Base-by-base conservation (phyloP, 305 asterid species). In the Fraxinus velutina region DNA sequence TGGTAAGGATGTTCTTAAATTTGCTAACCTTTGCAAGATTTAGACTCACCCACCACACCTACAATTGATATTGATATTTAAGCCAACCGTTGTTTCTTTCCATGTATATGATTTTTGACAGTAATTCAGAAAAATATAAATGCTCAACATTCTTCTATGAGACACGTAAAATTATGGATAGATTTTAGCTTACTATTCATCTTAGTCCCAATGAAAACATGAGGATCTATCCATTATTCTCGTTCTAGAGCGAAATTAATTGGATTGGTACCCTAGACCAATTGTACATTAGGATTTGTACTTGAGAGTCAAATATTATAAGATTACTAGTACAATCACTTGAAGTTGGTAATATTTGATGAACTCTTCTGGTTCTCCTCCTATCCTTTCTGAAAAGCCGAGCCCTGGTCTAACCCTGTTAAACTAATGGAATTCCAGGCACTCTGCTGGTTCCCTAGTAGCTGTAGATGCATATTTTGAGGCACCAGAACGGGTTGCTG, bases 401-500 rank as follows among this genome's bases (percentile, higher is more conserved):
- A 64, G 73, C 27, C 75, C 39, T 30, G 39, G 39, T 68, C 75
- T 30, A 68, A 68, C 22, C 39, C 75, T 4, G 75, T 13, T 30
- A 57, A 79, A 85, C 72, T 79, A 76, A 88, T 82, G 83, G 80
- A 75, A 75, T 83, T 62, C 77, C 90, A 95, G 98, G 93, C 97
- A 96, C 87, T 96, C 99, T 74, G 99, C 97, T 39, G 99, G 99
- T 80, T 93, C 97, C 57, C 89, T 93, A 77, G 94, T 94, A 74
- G 99, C 99, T 44, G 90, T 94, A 29, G 96, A 96, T 79, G 86
- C 98, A 75, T 96, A 96, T 86, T 93, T 94, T 47, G 94, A 93
- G 92, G 97, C 97, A 73, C 98, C 98, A 3, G 97, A 94, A 82
- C 90, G 90, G 60, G 92, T 96, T 74, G 98, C 97, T 85, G 99